Conservation (phyloP, 257 asterid species). For the Rehmannia glutinosa region DNA sequence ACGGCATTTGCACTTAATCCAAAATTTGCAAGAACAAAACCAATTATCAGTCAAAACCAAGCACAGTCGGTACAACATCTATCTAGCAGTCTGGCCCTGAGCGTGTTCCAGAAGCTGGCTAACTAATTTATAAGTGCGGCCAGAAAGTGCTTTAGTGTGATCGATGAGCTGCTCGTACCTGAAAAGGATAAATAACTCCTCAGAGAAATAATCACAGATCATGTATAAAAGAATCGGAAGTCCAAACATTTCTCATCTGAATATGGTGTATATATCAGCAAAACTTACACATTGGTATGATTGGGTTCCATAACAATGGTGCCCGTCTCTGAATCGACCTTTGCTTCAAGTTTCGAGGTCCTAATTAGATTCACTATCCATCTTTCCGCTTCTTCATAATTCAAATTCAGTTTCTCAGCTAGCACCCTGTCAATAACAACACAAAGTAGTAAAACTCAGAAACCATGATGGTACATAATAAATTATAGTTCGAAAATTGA, state of each 20-base stretch:
- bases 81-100: constrained; percentile 65
- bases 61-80: constrained; percentile 16
- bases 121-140: constrained; percentile 76
- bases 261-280: background rate
- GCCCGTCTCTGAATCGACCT: constrained; percentile 72
- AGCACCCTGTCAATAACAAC: constrained; percentile 56
- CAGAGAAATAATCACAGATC: background rate
- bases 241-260: background rate
- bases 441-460: background rate
- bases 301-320: constrained; percentile 81
- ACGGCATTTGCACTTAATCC: constrained; percentile 14
- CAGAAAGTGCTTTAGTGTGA: constrained; percentile 86
- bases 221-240: background rate
- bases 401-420: constrained; percentile 90
- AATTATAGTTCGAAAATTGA: background rate
- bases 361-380: constrained; percentile 91
- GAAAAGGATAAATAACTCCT: constrained; percentile 11
- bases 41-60: constrained; percentile 15
- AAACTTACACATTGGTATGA: constrained; percentile 82
- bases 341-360: constrained; percentile 96
- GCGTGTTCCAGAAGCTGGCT: constrained; percentile 79
- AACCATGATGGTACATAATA: background rate
- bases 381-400: constrained; percentile 85
- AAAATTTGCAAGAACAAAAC: constrained; percentile 19
- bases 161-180: constrained; percentile 97